Evolutionary conservation across 177 flowering plant genomes (phyloP).

Genomic region (Vitis hybrid): DNA sequence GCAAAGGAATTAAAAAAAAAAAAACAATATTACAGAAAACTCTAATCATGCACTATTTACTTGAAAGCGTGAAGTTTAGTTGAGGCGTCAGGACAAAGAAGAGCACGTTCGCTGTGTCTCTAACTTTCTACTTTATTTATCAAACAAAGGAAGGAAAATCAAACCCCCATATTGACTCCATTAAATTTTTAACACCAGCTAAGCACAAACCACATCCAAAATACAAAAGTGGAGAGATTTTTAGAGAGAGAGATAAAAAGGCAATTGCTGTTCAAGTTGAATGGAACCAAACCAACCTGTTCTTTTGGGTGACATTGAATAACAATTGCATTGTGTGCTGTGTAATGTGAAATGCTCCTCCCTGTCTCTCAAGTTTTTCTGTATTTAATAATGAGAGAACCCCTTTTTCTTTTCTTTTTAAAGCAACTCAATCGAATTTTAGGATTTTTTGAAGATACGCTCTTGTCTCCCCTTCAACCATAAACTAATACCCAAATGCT

Average conservation of each 20-base stretch:
- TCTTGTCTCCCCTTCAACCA: slow-evolving; percentile 35
- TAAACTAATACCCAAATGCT: background rate
- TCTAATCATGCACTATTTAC: slow-evolving; percentile 26
- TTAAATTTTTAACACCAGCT: too few species aligned
- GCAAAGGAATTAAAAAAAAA: slow-evolving; percentile 3
- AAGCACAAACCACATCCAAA: too few species aligned
- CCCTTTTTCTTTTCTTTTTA: slow-evolving; percentile 25
- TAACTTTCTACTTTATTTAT: background rate
- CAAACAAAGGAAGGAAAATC: slow-evolving; percentile 1
- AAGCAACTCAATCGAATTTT: slow-evolving; percentile 70
- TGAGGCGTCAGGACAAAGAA: slow-evolving; percentile 38
- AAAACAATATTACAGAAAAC: slow-evolving; percentile 14
- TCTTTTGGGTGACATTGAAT: too few species aligned
- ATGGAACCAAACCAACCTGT: too few species aligned
- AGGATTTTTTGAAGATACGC: slow-evolving; percentile 74
- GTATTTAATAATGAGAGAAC: slow-evolving; percentile 17
- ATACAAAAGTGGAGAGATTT: too few species aligned
- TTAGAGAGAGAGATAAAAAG: too few species aligned
- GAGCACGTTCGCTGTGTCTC: slow-evolving; percentile 45
- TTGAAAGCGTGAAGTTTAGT: slow-evolving; percentile 37
- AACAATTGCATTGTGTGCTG: too few species aligned
- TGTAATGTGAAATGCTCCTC: background rate
- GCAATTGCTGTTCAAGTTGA: too few species aligned
- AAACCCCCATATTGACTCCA: slow-evolving; percentile 12
- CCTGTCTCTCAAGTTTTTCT: background rate